Conservation (phyloP, 1,284 basidiomycete genomes). For the Microbotryum intermedium region DNA sequence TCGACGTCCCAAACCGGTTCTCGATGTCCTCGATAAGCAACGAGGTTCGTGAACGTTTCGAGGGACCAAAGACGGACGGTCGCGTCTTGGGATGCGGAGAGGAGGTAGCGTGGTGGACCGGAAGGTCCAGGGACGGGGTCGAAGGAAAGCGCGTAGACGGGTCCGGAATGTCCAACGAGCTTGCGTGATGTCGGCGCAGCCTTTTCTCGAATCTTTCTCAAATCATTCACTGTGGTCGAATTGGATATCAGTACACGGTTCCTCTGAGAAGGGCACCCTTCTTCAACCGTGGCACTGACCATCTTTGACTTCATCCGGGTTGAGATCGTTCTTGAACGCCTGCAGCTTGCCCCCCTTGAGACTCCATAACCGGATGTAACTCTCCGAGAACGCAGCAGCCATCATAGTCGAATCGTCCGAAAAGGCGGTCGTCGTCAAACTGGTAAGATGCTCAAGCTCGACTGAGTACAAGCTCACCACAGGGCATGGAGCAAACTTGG, state of each 20-base stretch:
- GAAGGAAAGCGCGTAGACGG: slow-evolving; percentile 89
- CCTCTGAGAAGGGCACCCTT: neutral
- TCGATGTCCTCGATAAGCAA: slow-evolving; percentile 90
- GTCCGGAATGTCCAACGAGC: slow-evolving; percentile 91
- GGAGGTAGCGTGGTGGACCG: slow-evolving; percentile 70
- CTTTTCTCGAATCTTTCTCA: slow-evolving; percentile 63
- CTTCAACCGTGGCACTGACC: slow-evolving; percentile 44
- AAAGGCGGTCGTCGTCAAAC: slow-evolving; percentile 77
- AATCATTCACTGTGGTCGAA: slow-evolving; percentile 39
- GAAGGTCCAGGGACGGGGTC: slow-evolving; percentile 84
- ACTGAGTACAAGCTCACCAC: neutral
- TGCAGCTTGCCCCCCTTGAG: slow-evolving; percentile 83
- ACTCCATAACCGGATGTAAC: slow-evolving; percentile 90
- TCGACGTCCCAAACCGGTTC: slow-evolving; percentile 98
- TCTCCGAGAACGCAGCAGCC: slow-evolving; percentile 93
- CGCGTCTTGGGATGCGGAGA: slow-evolving; percentile 89
- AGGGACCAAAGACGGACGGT: slow-evolving; percentile 90
- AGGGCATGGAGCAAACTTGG: neutral
- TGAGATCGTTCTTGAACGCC: slow-evolving; percentile 66
- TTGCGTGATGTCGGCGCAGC: slow-evolving; percentile 73
- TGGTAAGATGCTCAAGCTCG: slow-evolving; percentile 38
- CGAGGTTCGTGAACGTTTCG: slow-evolving; percentile 87
- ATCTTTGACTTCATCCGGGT: slow-evolving; percentile 57
- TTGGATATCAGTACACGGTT: too few species aligned
- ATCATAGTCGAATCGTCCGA: slow-evolving; percentile 88